Base-by-base conservation (phyloP, 1,284 basidiomycete genomes). In the Puccinia sorghi region DNA sequence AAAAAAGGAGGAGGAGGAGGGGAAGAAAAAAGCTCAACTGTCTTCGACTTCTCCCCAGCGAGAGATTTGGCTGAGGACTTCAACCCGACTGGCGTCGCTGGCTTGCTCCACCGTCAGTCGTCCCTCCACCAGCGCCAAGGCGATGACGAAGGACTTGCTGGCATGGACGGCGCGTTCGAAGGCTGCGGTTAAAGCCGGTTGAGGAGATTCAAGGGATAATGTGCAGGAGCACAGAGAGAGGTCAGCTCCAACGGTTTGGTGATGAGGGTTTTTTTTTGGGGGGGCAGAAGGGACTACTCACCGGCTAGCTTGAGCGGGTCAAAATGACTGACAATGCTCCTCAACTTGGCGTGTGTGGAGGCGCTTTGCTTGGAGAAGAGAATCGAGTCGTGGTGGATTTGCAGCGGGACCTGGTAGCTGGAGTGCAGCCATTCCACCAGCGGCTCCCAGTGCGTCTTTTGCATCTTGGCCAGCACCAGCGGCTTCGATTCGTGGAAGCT, bases 11-110 rank as follows among this genome's bases (percentile, higher is more conserved):
- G 20, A 8, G 37, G 15, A 37, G 20, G n/a, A n/a, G 2, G 43
- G 15, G 43, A 25, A 8, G 32, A 12, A n/a, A 9, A 25, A n/a
- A 20, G 32, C 75, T 78, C 15, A 83, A 97, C 94, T 93, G 85
- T 99, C 97, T 87, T 99, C 97, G 0, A 99, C 97, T 85, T 97
- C 94, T 32, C 97, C 97, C 97, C 97, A 99, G 71, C 90, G 88
- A 85, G 96, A 89, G 80, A 97, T 97, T 86, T 99, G 97, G 83
- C 92, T 94, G 80, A 90, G 88, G 0, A 99, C 95, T 85, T 99
- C 97, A 9, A 97, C 96, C 80, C 93, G 91, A 5, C 93, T 89
- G 0, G 92, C 93, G 72, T 90, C 85, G 0, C 93, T 89, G 1
- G 97, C 96, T 83, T 94, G 87, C 81, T 99, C 92, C 0, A 91